Evolutionary conservation across 345 rosid genomes (phyloP), one percentile per base, ranked within the genome.

Genomic region (Diplotaxis tenuifolia): DNA sequence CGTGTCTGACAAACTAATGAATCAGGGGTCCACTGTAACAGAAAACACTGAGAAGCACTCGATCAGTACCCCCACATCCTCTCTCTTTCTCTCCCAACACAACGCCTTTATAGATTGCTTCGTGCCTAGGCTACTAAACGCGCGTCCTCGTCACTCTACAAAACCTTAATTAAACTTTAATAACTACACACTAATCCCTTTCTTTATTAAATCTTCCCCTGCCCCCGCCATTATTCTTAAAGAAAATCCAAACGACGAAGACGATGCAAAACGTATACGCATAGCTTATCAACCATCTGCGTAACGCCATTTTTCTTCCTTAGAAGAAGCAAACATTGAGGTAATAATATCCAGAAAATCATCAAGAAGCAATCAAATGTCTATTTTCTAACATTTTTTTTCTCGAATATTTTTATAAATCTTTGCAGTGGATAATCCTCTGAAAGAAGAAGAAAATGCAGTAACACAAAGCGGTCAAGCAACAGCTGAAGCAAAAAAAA

Each of bases 391-490:
- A 47, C 63, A 34, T 4, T 27, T 49, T 34, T 16, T 6, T 9
- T 32, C 31, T 32, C 1, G 12, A 19, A 21, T 11, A 10, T 45
- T 42, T 11, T 10, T 54, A 21, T 20, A 38, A 34, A 64, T 36
- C 21, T 73, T 23, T 65, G 49, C 20, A 65, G 56, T 19, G 19
- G 56, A 52, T 52, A 19, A 6, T 19, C 8, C 19, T 10, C 12
- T 5, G 12, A 20, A 4, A 49, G 54, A 16, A 42, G 15, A 42
- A 2, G 56, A 52, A 52, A 76, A 70, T 76, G 75, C 75, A 65
- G 80, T 77, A 71, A 77, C 32, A 76, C 76, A 70, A 70, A 70
- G 45, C 80, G 62, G 80, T 1, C 47, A 76, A 76, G 80, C 80
- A 71, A 76, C 71, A 75, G n/a, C 25, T 62, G 9, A 65, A 52